Percentiles rank a stretch among this genome's conserved stretches.
phyloP scores from a whole-genome alignment of 1,284 basidiomycete species.

The Ustilago sp. region DNA sequence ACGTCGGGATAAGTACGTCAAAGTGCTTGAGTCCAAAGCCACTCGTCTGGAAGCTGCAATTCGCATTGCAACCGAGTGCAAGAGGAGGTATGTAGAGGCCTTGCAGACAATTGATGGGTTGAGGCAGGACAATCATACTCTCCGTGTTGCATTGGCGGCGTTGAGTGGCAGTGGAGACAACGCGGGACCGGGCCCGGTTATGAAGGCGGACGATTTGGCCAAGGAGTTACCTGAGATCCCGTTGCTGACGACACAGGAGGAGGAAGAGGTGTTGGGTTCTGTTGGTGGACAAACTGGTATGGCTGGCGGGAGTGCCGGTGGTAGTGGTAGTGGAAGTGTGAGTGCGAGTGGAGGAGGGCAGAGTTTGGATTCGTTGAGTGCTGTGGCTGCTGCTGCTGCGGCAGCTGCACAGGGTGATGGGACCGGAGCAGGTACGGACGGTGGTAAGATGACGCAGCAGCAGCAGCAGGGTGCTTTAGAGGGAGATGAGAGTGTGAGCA shows the following conservation, averaged over 20 bases:
- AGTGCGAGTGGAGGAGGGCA: conserved; percentile 20
- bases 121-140: conserved; percentile 58
- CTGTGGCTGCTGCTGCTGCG: conserved; percentile 58
- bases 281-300: background rate
- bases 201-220: conserved; percentile 43
- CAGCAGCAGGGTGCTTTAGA: background rate
- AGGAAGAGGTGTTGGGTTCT: conserved; percentile 21
- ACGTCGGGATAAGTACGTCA: conserved; percentile 60
- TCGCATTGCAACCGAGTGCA: conserved; percentile 54
- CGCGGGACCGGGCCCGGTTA: conserved; percentile 23
- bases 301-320: background rate
- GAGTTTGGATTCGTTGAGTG: conserved; percentile 56
- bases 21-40: conserved; percentile 59
- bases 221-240: conserved; percentile 30
- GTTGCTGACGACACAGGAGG: conserved; percentile 34
- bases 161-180: conserved; percentile 52
- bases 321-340: background rate
- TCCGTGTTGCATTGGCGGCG: conserved; percentile 59
- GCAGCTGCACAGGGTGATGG: conserved; percentile 23
- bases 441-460: background rate
- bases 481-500: background rate
- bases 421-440: background rate
- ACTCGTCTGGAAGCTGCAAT: conserved; percentile 53
- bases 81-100: conserved; percentile 49
- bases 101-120: conserved; percentile 60